A percentile compares a stretch with the other conserved stretches of the same genome.
phyloP scores from a whole-genome alignment of 495 filamentous ascomycete genomes.

The Talaromyces stipitatus region DNA sequence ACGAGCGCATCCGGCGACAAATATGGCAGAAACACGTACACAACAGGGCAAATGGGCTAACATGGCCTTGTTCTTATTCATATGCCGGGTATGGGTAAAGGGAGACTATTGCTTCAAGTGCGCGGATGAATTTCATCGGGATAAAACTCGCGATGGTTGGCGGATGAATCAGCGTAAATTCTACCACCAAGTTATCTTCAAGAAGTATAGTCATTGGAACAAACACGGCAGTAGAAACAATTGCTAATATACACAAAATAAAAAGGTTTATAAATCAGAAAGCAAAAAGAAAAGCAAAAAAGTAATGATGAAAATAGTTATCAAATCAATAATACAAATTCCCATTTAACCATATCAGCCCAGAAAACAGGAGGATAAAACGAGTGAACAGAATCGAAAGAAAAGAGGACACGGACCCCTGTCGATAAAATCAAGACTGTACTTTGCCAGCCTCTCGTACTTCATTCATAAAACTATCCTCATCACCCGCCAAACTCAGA shows the following conservation, averaged over 20 bases:
- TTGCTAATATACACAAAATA: neutral
- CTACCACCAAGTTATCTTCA: too few species aligned
- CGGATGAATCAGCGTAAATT: too few species aligned
- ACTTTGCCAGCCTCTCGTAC: conserved; percentile 68
- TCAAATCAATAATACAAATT: neutral
- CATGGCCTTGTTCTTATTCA: conserved; percentile 22
- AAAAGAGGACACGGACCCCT: neutral
- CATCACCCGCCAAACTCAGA: conserved; percentile 38
- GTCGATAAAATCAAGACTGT: conserved; percentile 14
- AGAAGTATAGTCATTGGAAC: too few species aligned
- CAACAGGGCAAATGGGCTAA: conserved; percentile 15
- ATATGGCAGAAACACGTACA: conserved; percentile 21
- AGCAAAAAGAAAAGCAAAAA: too few species aligned
- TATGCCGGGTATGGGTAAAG: conserved; percentile 20
- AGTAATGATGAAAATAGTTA: neutral
- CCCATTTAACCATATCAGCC: neutral
- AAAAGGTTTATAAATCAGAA: neutral
- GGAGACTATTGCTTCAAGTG: conserved; percentile 10
- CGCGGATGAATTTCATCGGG: conserved; percentile 18
- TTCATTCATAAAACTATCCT: conserved; percentile 61
- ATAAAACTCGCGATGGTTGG: conserved; percentile 11
- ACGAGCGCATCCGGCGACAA: neutral
- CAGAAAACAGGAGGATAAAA: neutral
- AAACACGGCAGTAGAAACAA: neutral
- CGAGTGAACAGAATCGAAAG: neutral